Base-by-base conservation (phyloP, 345 rosid species). In the Fremontodendron californicum region DNA sequence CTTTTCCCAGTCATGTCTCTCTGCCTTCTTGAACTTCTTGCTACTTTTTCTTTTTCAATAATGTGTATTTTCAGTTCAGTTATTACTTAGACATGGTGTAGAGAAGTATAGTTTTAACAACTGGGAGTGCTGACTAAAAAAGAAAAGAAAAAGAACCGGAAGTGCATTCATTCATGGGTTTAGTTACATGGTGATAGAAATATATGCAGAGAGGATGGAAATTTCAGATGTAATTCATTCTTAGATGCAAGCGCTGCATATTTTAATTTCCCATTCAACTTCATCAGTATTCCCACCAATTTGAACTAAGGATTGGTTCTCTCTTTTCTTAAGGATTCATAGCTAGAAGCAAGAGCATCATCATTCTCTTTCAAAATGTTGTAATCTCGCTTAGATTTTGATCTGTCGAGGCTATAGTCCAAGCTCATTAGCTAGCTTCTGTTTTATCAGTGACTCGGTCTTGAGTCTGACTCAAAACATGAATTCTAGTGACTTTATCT, bases 381-480 rank as follows among this genome's bases (percentile, higher is more conserved):
- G 21, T 81, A 85, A 15, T 87, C 88, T n/a, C 39, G 88, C 80
- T 85, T 87, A 18, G 77, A 54, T 77, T 85, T 87, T 25, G 69
- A 87, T 80, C 75, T 87, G 88, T 2, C 85, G 84, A 60, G 88
- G 86, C 58, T 81, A 63, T 0, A 87, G 80, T 4, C 88, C 90
- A 0, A 87, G 78, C 46, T 81, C 85, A 29, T 70, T 75, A 11
- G 88, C 86, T 29, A 87, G 77, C 45, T 80, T 82, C 60, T 73
- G 80, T 70, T 81, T 76, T 40, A 51, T 73, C 62, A 40, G 13
- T 12, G 76, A 57, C 63, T 81, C 83, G 82, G 83, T 33, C 78
- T 77, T 5, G 78, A 58, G 52, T 80, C 83, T 6, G 78, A 54
- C 78, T 77, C 77, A n/a, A 25, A 83, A 83, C 72, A 75, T 74